Base-by-base conservation (phyloP, 306 rosid species). In the Morella rubra region DNA sequence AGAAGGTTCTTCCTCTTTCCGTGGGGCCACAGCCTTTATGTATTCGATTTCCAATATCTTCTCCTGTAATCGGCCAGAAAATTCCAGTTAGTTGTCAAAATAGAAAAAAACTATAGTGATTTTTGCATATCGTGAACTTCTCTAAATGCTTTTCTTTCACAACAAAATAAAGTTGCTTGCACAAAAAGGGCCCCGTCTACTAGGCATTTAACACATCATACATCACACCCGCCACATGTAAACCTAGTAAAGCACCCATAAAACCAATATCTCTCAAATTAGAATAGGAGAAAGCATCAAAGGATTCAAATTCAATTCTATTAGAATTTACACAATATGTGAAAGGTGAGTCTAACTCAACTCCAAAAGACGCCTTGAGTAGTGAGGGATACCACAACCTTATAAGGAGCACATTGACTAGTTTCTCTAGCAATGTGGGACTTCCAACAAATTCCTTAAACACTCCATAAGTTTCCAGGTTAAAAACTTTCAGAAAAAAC, bases 1-100 rank as follows among this genome's bases (percentile, higher is more conserved):
- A 72, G 89, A 88, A 74, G 97, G 97, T 69, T 87, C 93, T 81
- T 90, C 97, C 81, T 92, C 92, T 83, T 81, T 90, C 19, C 97
- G 86, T 6, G 99, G 99, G 55, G 87, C 93, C 32, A 92, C 91
- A 18, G 85, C 92, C 84, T 86, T 83, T 46, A 86, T 76, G 77
- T 90, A 95, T 81, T 92, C 96, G 13, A 92, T 88, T 80, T 95
- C 99, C 91, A 95, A 81, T 76, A 77, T 75, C 60, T 82, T 89
- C 78, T 95, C 98, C 98, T 94, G 86, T 74, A 55, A 46, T 50
- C 73, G 3, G 18, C 46, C 47, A 64, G 15, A 12, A 73, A 50
- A 18, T 8, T 40, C 71, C 7, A 77, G 64, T 56, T 84, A 76
- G 60, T 44, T 27, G 73, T 50, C 44, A 37, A 49, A 65, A 71